phyloP scores from a whole-genome alignment of 495 filamentous ascomycete genomes.

The Clohesyomyces aquaticus region DNA sequence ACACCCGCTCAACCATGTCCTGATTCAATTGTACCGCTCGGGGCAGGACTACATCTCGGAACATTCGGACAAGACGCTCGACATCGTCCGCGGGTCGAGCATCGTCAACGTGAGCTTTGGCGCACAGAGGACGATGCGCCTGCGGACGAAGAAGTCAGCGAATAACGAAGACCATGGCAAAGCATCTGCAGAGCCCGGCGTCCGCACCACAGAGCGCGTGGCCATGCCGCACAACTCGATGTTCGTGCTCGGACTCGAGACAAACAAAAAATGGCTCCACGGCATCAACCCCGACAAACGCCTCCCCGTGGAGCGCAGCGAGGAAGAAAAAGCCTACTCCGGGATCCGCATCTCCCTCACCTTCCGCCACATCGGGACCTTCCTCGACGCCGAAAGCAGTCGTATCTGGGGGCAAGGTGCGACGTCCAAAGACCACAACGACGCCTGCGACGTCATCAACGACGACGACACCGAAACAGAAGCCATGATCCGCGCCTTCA shows the following conservation, averaged over 20 bases:
- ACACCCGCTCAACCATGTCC: conserved; percentile 86
- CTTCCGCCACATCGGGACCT: conserved; percentile 89
- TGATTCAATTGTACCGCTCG: conserved; percentile 90
- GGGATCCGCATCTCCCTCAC: conserved; percentile 90
- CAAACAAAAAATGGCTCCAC: conserved; percentile 88
- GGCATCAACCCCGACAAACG: conserved; percentile 87
- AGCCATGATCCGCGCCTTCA: conserved; percentile 75
- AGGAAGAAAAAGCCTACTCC: conserved; percentile 69
- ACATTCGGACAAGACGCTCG: conserved; percentile 94
- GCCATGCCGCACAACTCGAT: conserved; percentile 86
- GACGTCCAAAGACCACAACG: conserved; percentile 60
- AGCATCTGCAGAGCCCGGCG: conserved; percentile 26
- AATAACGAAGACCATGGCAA: conserved; percentile 40
- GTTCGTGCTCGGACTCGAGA: conserved; percentile 76
- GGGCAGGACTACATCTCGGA: conserved; percentile 96
- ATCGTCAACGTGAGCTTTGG: conserved; percentile 95
- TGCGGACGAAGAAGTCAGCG: conserved; percentile 75
- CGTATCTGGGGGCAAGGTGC: conserved; percentile 94
- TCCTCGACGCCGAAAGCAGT: conserved; percentile 62
- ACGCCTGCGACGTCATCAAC: conserved; percentile 67
- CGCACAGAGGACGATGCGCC: conserved; percentile 85
- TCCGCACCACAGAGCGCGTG: conserved; percentile 65
- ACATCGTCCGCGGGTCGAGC: conserved; percentile 76
- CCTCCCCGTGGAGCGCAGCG: conserved; percentile 61
- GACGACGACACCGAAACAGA: conserved; percentile 68